Conservation (phyloP, 2,329 filamentous ascomycete genomes). For the Plectosphaerella cucumerina region DNA sequence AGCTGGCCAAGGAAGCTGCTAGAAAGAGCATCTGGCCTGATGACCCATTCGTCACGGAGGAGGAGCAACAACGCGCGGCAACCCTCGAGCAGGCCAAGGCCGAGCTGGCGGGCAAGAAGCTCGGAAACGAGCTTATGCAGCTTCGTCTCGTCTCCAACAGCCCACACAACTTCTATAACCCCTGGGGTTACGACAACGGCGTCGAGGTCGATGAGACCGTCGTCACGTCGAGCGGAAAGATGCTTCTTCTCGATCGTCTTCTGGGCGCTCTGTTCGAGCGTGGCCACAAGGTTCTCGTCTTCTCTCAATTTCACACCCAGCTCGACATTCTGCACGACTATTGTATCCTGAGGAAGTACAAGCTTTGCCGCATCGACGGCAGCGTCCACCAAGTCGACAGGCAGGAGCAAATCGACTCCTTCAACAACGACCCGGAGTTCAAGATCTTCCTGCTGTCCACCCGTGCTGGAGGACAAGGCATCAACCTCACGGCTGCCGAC, state of each 20-base stretch:
- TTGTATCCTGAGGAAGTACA: constrained; percentile 76
- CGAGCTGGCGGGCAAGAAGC: constrained; percentile 84
- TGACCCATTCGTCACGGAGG: constrained; percentile 36
- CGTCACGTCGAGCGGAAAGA: constrained; percentile 87
- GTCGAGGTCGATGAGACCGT: constrained; percentile 71
- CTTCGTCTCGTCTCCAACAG: constrained; percentile 88
- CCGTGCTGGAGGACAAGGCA: constrained; percentile 87
- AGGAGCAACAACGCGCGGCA: constrained; percentile 61
- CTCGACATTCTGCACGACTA: constrained; percentile 90
- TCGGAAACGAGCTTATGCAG: constrained; percentile 91
- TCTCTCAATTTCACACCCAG: constrained; percentile 94
- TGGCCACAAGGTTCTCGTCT: constrained; percentile 89
- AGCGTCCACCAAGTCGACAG: constrained; percentile 68
- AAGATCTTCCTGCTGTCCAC: constrained; percentile 87
- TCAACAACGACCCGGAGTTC: constrained; percentile 61
- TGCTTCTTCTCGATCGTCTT: constrained; percentile 87
- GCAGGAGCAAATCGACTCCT: constrained; percentile 66
- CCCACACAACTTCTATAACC: constrained; percentile 95
- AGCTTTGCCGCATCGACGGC: constrained; percentile 86
- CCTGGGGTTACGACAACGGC: constrained; percentile 63
- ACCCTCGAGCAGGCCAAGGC: constrained; percentile 77
- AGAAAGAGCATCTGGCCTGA: constrained; percentile 32
- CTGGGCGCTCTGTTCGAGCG: constrained; percentile 69
- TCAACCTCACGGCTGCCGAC: constrained; percentile 88
- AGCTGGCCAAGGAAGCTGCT: constrained; percentile 61